A percentile compares a stretch with the other conserved stretches of the same genome.
Evolutionary conservation across 2,329 filamentous ascomycete species (phyloP).

Genomic region (Graphilbum sp.): DNA sequence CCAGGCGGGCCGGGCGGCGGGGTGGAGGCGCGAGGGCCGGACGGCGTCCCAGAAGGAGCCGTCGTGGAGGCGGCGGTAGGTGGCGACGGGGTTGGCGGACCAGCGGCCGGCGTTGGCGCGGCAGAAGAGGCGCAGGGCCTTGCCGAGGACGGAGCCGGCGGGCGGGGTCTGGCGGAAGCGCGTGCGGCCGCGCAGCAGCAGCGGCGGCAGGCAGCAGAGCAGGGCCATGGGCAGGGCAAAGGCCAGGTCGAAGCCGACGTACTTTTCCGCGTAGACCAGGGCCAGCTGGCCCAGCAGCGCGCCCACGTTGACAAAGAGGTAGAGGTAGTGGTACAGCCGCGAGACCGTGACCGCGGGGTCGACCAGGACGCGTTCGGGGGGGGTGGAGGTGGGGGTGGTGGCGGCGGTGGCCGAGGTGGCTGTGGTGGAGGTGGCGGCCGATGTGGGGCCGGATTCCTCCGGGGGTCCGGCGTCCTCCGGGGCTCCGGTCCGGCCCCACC

Average conservation of each 20-base stretch:
- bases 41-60: slow-evolving; percentile 45
- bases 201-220: slow-evolving; percentile 41
- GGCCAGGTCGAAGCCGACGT: slow-evolving; percentile 59
- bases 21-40: slow-evolving; percentile 22
- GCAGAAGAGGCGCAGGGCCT: slow-evolving; percentile 38
- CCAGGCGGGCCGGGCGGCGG: slow-evolving; percentile 26
- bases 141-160: slow-evolving; percentile 47
- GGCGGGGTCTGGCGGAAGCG: slow-evolving; percentile 38
- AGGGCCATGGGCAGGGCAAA: slow-evolving; percentile 32
- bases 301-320: slow-evolving; percentile 51
- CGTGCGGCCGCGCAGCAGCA: slow-evolving; percentile 37
- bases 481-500: no score
- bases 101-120: slow-evolving; percentile 37
- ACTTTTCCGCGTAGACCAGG: slow-evolving; percentile 62
- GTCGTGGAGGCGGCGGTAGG: slow-evolving; percentile 17
- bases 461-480: no score
- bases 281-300: slow-evolving; percentile 35
- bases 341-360: slow-evolving; percentile 27
- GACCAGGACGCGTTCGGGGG: slow-evolving; percentile 28
- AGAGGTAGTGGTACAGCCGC: slow-evolving; percentile 36
- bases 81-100: slow-evolving; percentile 31
- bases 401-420: no score
- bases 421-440: no score
- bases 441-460: no score
- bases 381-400: no score